Percentiles rank a stretch among this genome's conserved stretches.
Conservation (phyloP, 2,329 filamentous ascomycete genomes). For the Hymenoscyphus albidus region DNA sequence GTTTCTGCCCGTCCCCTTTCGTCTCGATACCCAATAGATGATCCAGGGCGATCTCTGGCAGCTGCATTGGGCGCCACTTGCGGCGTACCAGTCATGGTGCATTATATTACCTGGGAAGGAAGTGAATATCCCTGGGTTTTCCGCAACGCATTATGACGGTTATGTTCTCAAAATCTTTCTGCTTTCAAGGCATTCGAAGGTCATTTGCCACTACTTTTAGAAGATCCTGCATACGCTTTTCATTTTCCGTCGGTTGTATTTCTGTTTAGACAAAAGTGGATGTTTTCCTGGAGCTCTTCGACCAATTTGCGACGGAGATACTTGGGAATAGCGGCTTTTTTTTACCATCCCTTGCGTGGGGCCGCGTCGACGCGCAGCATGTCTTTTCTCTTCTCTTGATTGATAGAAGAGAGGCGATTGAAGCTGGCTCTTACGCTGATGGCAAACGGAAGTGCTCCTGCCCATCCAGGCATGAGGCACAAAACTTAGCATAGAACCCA, state of each 20-base stretch:
- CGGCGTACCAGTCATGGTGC: conserved; percentile 35
- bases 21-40: conserved; percentile 36
- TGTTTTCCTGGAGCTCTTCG: conserved; percentile 24
- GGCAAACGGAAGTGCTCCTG: conserved; percentile 38
- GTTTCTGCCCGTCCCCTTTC: conserved; percentile 32
- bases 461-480: conserved; percentile 33
- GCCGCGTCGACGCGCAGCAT: conserved; percentile 22
- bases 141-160: conserved; percentile 36
- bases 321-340: conserved; percentile 23
- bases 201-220: conserved; percentile 23
- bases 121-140: conserved; percentile 23
- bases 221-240: conserved; percentile 29
- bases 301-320: conserved; percentile 17
- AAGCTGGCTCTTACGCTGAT: conserved; percentile 32
- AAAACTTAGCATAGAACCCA: conserved; percentile 18
- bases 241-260: conserved; percentile 22
- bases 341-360: conserved; percentile 29
- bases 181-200: conserved; percentile 26
- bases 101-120: conserved; percentile 28
- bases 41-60: conserved; percentile 33
- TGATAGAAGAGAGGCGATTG: conserved; percentile 21
- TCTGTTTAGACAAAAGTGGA: conserved; percentile 33
- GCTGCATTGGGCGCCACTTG: conserved; percentile 33
- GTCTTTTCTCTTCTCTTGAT: conserved; percentile 18
- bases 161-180: conserved; percentile 32